Conservation (phyloP, 371 early-diverging fungal species). For the Apophysomyces elegans region DNA sequence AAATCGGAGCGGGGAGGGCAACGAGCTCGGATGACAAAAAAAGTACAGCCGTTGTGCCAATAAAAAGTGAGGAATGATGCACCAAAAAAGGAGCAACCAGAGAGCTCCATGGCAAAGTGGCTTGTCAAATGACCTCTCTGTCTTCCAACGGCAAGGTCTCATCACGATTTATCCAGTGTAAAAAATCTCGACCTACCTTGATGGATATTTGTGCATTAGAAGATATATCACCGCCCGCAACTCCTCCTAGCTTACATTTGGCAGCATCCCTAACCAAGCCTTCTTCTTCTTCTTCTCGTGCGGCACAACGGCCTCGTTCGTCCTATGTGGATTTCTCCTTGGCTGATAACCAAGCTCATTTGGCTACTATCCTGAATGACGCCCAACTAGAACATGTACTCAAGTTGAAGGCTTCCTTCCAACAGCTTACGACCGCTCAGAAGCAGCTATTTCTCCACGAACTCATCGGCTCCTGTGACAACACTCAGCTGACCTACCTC, state of each 20-base stretch:
- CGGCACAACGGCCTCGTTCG: slow-evolving; percentile 28
- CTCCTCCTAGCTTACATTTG: slow-evolving; percentile 15
- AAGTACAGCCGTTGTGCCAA: not conserved
- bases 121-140: slow-evolving; percentile 10
- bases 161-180: slow-evolving; percentile 8
- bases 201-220: slow-evolving; percentile 33
- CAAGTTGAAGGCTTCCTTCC: slow-evolving; percentile 29
- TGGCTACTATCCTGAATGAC: slow-evolving; percentile 37
- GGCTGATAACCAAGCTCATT: slow-evolving; percentile 25
- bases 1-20: not conserved
- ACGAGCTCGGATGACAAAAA: not conserved
- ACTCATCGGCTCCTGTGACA: slow-evolving; percentile 48
- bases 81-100: slow-evolving; percentile 1
- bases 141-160: slow-evolving; percentile 3
- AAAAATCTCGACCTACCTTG: slow-evolving; percentile 21
- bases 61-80: not conserved
- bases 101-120: slow-evolving; percentile 5
- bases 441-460: slow-evolving; percentile 33
- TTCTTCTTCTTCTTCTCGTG: slow-evolving; percentile 26
- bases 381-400: slow-evolving; percentile 40
- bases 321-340: slow-evolving; percentile 22
- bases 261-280: slow-evolving; percentile 19
- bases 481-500: slow-evolving; percentile 50
- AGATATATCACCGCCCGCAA: too few species aligned
- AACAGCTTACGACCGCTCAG: slow-evolving; percentile 29